These are phyloP conservation scores for Hypoxylon sp. DNA, from an alignment of 2,329 filamentous ascomycete genomes.

Conservation along the genomic window DNA sequence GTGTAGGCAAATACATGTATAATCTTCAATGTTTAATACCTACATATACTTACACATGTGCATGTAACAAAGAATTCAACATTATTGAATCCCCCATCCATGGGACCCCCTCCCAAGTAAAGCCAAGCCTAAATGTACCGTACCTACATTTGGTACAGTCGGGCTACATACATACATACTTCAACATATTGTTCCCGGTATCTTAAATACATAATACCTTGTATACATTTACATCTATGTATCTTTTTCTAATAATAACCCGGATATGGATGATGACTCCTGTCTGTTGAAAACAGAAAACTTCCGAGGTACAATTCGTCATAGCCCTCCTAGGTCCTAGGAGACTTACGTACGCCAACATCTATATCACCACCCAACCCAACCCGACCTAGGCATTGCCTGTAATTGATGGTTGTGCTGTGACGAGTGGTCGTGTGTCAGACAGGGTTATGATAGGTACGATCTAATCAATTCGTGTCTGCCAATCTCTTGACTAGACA, in stretches of 20 bases:
- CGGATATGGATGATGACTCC: not conserved
- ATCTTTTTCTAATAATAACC: slow-evolving; percentile 25
- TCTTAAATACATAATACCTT: no score
- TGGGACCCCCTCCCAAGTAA: not conserved
- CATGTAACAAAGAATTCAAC: not conserved
- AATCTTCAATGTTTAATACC: no score
- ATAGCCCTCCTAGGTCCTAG: slow-evolving; percentile 17
- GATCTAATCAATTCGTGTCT: slow-evolving; percentile 27
- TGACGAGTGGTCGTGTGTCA: slow-evolving; percentile 28
- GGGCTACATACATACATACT: not conserved
- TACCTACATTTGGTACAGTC: slow-evolving; percentile 5
- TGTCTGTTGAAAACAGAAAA: slow-evolving; percentile 22
- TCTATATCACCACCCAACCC: slow-evolving; percentile 14
- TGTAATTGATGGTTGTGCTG: slow-evolving; percentile 31
- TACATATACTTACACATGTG: no score
- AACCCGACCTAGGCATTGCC: slow-evolving; percentile 3
- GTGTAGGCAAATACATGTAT: not conserved
- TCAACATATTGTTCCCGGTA: no score
- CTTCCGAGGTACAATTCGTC: slow-evolving; percentile 25
- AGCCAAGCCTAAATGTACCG: slow-evolving; percentile 3
- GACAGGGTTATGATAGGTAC: slow-evolving; percentile 35
- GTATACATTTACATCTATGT: no score
- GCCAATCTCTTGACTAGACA: slow-evolving; percentile 19
- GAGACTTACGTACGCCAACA: slow-evolving; percentile 22
- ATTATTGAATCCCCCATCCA: not conserved